Evolutionary conservation across 1,284 basidiomycete genomes (phyloP).

Genomic region (Fistulina hepatica): DNA sequence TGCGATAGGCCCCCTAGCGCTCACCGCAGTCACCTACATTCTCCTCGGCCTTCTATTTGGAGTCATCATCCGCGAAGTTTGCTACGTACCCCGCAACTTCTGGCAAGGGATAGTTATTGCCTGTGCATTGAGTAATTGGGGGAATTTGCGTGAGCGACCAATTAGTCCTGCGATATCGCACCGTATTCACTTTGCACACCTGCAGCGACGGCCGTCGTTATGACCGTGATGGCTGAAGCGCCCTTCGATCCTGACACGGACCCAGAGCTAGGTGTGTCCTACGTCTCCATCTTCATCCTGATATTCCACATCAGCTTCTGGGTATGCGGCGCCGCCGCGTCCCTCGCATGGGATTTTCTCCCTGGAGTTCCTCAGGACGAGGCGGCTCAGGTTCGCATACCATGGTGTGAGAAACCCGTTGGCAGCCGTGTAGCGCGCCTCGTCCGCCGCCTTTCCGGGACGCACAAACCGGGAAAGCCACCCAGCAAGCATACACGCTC

Average conservation of each 20-base stretch:
- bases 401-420: conserved; percentile 30
- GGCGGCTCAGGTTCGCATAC: conserved; percentile 23
- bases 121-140: conserved; percentile 40
- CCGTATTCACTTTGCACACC: conserved; percentile 15
- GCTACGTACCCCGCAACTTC: conserved; percentile 31
- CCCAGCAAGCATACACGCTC: too few relatives aligned
- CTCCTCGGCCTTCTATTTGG: conserved; percentile 25
- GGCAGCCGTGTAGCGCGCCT: conserved; percentile 21
- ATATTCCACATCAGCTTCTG: conserved; percentile 29
- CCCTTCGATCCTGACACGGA: conserved; percentile 37
- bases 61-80: conserved; percentile 27
- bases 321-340: conserved; percentile 28
- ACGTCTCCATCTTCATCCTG: conserved; percentile 32
- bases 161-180: conserved; percentile 10
- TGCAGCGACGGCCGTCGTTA: conserved; percentile 38
- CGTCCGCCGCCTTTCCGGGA: too few relatives aligned
- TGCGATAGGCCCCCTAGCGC: conserved; percentile 28
- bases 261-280: conserved; percentile 31
- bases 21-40: conserved; percentile 26
- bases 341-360: conserved; percentile 30
- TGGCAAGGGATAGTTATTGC: conserved; percentile 30
- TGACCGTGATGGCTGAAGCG: conserved; percentile 31
- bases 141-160: conserved; percentile 25
- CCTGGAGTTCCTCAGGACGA: conserved; percentile 28
- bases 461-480: too few relatives aligned